These are phyloP conservation scores for Talaromyces sp. DNA, from an alignment of 2,329 filamentous ascomycete species.

Conservation along the genomic window DNA sequence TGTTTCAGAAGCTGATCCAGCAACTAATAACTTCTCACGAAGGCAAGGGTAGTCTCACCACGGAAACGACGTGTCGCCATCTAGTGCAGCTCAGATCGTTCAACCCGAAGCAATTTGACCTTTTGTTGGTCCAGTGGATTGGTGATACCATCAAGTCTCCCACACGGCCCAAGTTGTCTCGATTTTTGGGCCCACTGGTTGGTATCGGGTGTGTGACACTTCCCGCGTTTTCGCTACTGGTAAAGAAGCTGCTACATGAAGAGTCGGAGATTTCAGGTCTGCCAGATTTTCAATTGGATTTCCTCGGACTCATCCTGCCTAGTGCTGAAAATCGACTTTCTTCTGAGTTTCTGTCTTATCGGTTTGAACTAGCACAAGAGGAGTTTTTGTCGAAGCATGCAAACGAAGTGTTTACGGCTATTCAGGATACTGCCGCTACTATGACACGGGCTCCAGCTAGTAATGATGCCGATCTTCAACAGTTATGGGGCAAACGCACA, in stretches of 20 bases:
- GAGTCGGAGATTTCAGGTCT: conserved; percentile 21
- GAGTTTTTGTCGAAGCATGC: conserved; percentile 33
- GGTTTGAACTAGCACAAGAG: conserved; percentile 34
- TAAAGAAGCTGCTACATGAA: conserved; percentile 24
- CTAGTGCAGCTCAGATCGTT: conserved; percentile 40
- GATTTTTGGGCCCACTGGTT: conserved; percentile 36
- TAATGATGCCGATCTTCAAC: conserved; percentile 5
- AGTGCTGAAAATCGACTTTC: conserved; percentile 12
- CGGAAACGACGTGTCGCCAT: conserved; percentile 36
- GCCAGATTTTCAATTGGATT: conserved; percentile 23
- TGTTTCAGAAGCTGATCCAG: conserved; percentile 39
- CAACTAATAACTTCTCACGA: conserved; percentile 26
- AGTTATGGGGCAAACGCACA: conserved; percentile 19
- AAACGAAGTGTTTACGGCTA: conserved; percentile 27
- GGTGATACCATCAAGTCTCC: conserved; percentile 30
- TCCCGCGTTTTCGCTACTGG: conserved; percentile 32
- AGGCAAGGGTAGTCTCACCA: conserved; percentile 23
- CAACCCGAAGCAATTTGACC: conserved; percentile 39
- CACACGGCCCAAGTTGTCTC: conserved; percentile 26
- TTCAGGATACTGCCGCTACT: conserved; percentile 26
- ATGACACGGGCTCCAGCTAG: conserved; percentile 8
- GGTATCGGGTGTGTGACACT: conserved; percentile 43
- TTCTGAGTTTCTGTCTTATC: conserved; percentile 35
- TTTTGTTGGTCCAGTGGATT: conserved; percentile 40
- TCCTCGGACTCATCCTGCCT: conserved; percentile 28